These are phyloP conservation scores for Goffeauzyma gilvescens DNA, from an alignment of 768 basidiomycete genomes.

Conservation along the genomic window DNA sequence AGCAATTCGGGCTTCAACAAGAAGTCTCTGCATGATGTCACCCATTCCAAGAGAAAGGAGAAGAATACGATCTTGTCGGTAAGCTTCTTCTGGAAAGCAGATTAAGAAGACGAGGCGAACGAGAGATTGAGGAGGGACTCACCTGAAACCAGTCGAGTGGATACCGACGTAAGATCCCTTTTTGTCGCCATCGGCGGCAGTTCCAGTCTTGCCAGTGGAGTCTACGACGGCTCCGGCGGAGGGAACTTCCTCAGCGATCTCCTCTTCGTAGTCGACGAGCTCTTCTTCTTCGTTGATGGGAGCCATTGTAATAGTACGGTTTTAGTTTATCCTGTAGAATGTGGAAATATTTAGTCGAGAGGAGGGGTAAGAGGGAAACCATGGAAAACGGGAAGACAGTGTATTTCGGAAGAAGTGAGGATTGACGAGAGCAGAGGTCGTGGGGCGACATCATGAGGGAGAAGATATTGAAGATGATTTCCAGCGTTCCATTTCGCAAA, in stretches of 20 bases:
- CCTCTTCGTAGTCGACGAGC: conserved; percentile 33
- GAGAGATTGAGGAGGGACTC: conserved; percentile 17
- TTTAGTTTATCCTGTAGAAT: not conserved
- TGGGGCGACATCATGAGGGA: no score
- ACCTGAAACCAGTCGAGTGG: conserved; percentile 99
- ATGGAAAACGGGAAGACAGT: no score
- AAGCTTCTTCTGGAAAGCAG: not conserved
- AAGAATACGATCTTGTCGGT: no score
- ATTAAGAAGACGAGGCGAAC: conserved; percentile 1
- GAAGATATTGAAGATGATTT: no score
- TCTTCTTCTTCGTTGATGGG: conserved; percentile 33
- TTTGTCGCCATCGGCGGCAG: conserved; percentile 43
- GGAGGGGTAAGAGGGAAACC: no score
- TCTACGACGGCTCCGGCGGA: conserved; percentile 11
- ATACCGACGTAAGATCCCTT: conserved; percentile 95
- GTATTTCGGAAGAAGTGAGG: no score
- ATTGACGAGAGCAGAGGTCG: no score
- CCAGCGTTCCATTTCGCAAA: no score
- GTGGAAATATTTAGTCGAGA: no score
- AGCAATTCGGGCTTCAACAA: conserved; percentile 90
- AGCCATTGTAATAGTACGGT: conserved; percentile 20
- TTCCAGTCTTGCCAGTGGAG: conserved; percentile 32
- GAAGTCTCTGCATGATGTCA: conserved; percentile 54
- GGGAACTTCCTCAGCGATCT: conserved; percentile 28
- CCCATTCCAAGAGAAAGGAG: no score